phyloP scores from a whole-genome alignment of 148 eudicot species.

The Spergularia bocconei region DNA sequence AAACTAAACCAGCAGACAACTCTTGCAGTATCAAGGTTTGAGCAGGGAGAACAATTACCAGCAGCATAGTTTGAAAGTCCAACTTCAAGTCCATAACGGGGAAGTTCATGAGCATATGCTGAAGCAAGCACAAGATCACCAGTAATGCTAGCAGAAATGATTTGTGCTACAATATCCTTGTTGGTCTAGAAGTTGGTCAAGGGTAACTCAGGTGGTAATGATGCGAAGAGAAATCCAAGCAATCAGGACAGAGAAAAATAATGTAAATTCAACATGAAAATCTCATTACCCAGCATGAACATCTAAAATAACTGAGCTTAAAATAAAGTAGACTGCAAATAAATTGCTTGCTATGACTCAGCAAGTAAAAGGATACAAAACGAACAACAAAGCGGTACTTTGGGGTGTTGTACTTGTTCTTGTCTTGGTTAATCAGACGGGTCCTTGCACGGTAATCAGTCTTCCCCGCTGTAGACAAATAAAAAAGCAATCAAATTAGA shows the following conservation, averaged over 20 bases:
- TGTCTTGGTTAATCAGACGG: constrained; percentile 74
- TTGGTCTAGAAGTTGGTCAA: constrained; percentile 48
- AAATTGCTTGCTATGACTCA: too few relatives aligned
- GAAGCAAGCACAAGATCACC: constrained; percentile 63
- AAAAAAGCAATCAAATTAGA: background rate
- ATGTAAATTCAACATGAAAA: too few relatives aligned
- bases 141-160: constrained; percentile 59
- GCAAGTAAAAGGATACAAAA: constrained; percentile 51
- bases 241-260: background rate
- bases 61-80: constrained; percentile 82
- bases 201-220: background rate
- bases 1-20: background rate
- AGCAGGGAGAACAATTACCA: constrained; percentile 31
- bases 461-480: constrained; percentile 60
- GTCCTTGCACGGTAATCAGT: constrained; percentile 87
- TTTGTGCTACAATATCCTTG: constrained; percentile 66
- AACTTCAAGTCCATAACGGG: constrained; percentile 68
- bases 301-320: too few relatives aligned
- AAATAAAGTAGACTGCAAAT: too few relatives aligned
- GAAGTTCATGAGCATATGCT: constrained; percentile 73
- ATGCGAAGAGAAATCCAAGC: too few relatives aligned
- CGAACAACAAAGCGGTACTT: constrained; percentile 76
- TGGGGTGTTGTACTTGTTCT: constrained; percentile 91
- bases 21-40: background rate
- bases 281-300: too few relatives aligned